Evolutionary conservation across 352 stramenopile species (phyloP), one percentile per base, ranked within the genome.

Genomic region (Phytophthora constricta): DNA sequence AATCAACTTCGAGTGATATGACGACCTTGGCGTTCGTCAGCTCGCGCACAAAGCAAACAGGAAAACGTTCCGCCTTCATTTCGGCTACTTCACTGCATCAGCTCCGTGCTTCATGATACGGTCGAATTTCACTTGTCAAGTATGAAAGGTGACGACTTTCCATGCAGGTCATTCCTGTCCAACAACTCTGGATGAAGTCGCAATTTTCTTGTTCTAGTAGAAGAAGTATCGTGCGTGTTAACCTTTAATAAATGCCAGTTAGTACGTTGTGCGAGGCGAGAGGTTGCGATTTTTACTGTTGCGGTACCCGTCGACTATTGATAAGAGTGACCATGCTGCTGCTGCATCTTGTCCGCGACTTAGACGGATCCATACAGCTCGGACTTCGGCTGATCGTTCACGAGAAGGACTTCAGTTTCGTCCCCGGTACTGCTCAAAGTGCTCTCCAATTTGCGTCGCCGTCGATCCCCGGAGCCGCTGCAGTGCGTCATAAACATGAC

Each of bases 401-500:
- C 58, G 5, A 76, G 54, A 7, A 73, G 59, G 22, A 58, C 47
- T 22, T 80, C 71, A 7, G 63, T 65, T 65, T 80, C 73, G 7
- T 76, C 69, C n/a, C 49, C 39, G 31, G 69, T 60, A 43, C 61
- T 76, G 43, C 58, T 73, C 13, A 54, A 68, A 10, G 45, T 51
- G 54, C 64, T 74, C 17, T 60, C 56, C 23, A 61, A 27, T 50
- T 78, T 64, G 13, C 53, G 58, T 34, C 55, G 69, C 27, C 69
- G 63, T 56, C 51, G 68, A 31, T 76, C 60, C 4, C 69, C 37
- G 4, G 73, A 74, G 17, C 68, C 58, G 33, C 79, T 92, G 55
- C 70, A 86, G 61, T 92, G 82, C 26, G 77, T 79, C 84, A 95
- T 95, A 57, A 90, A 93, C 42, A 89, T 54, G 47, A 95, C 82